Percentiles rank a stretch among this genome's conserved stretches.
Evolutionary conservation across 176 grass and related monocot species (phyloP).

Genomic region (Carex pumila): DNA sequence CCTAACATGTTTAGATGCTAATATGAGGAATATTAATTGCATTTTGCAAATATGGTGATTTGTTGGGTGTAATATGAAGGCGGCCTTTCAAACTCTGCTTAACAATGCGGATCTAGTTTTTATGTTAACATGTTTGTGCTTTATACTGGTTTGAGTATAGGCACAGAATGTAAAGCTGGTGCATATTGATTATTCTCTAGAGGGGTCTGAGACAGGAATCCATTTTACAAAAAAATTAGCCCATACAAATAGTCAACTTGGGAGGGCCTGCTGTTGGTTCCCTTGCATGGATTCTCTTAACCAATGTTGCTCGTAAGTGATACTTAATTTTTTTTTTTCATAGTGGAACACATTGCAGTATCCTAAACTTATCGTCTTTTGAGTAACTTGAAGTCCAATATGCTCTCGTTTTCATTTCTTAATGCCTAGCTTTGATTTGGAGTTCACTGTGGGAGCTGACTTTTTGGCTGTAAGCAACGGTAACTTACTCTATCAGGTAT

Average conservation of each 20-base stretch:
- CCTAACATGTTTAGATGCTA: neutral
- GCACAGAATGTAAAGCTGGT: constrained; percentile 71
- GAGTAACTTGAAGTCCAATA: neutral
- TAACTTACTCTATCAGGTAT: constrained; percentile 93
- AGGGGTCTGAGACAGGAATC: constrained; percentile 80
- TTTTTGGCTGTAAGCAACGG: constrained; percentile 89
- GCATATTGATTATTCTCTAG: constrained; percentile 82
- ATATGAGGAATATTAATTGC: neutral
- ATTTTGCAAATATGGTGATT: neutral
- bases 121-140: neutral
- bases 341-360: constrained; percentile 3
- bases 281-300: constrained; percentile 71
- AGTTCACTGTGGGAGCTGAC: constrained; percentile 76
- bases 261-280: constrained; percentile 79
- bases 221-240: constrained; percentile 66
- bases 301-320: constrained; percentile 72
- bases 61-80: neutral
- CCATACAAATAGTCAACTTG: constrained; percentile 70
- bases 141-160: constrained; percentile 32
- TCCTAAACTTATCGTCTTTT: constrained; percentile 23
- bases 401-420: constrained; percentile 8
- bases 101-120: neutral
- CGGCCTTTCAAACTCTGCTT: neutral
- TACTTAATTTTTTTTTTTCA: constrained; percentile 7
- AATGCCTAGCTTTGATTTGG: constrained; percentile 81